A percentile compares a stretch with the other conserved stretches of the same genome.
phyloP scores from a whole-genome alignment of 768 basidiomycete species.

The Boletus subcaerulescens region DNA sequence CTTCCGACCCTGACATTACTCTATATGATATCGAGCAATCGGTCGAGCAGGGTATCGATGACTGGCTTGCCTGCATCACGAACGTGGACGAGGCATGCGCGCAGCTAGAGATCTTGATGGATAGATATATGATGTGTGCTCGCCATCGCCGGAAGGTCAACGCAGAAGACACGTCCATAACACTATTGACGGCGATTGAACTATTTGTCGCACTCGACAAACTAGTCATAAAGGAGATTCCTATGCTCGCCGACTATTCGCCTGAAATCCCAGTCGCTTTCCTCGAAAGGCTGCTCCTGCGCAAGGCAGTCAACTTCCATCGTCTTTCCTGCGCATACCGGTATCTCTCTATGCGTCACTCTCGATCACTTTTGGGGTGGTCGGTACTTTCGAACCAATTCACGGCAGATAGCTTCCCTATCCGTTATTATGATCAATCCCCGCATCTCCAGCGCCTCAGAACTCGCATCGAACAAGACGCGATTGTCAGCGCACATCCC shows the following conservation, averaged over 20 bases:
- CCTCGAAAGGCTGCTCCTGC: background rate
- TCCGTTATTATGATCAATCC: too few relatives aligned
- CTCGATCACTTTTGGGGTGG: background rate
- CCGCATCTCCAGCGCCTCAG: background rate
- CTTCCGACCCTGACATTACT: too few relatives aligned
- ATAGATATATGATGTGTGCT: constrained; percentile 24
- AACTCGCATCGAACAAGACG: background rate
- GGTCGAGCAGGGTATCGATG: too few relatives aligned
- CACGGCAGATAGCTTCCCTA: background rate
- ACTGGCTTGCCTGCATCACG: too few relatives aligned
- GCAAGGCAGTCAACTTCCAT: background rate
- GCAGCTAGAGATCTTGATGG: constrained; percentile 16
- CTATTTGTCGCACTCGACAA: constrained; percentile 35
- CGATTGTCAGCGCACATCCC: background rate
- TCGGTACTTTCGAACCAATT: background rate
- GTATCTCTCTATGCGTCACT: too few relatives aligned
- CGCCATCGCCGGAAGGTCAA: constrained; percentile 7
- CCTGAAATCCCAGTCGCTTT: background rate
- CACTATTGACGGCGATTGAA: constrained; percentile 36
- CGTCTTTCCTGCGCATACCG: too few relatives aligned
- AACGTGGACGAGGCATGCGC: too few relatives aligned
- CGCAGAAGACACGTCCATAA: constrained; percentile 38
- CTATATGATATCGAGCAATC: too few relatives aligned
- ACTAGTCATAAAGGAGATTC: constrained; percentile 12
- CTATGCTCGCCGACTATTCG: constrained; percentile 11